Conservation (phyloP, 371 early-diverging fungal species). For the Paramicrosporidium saccamoebae region DNA sequence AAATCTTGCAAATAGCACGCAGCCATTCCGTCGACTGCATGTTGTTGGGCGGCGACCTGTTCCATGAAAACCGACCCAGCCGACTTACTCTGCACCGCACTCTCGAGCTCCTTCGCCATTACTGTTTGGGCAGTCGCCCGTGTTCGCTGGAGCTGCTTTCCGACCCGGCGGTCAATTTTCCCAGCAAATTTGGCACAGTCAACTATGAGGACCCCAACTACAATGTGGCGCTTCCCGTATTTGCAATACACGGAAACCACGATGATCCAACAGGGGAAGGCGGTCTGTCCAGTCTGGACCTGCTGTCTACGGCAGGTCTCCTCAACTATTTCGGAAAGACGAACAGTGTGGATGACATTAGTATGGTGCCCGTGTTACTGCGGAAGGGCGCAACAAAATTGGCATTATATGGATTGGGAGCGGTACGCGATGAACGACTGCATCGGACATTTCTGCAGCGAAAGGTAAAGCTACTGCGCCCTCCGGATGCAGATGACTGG, state of each 20-base stretch:
- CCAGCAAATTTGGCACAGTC: constrained; percentile 13
- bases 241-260: constrained; percentile 97
- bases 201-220: constrained; percentile 69
- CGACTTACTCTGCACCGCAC: constrained; percentile 34
- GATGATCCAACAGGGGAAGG: constrained; percentile 88
- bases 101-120: constrained; percentile 32
- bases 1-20: constrained; percentile 47
- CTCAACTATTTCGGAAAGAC: constrained; percentile 86
- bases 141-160: constrained; percentile 33
- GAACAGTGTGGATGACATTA: constrained; percentile 27
- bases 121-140: constrained; percentile 46
- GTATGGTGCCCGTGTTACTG: constrained; percentile 41
- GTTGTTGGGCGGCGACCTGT: constrained; percentile 91
- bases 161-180: constrained; percentile 34
- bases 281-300: constrained; percentile 47
- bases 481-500: constrained; percentile 17
- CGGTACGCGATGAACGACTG: constrained; percentile 73
- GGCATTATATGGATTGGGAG: constrained; percentile 82
- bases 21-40: constrained; percentile 48
- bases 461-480: constrained; percentile 34
- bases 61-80: constrained; percentile 91
- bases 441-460: constrained; percentile 41
- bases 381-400: constrained; percentile 36
- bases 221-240: constrained; percentile 61
- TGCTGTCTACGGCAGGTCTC: constrained; percentile 43